Base-by-base conservation (phyloP, 2,329 filamentous ascomycete species). In the Neobulgaria alba region DNA sequence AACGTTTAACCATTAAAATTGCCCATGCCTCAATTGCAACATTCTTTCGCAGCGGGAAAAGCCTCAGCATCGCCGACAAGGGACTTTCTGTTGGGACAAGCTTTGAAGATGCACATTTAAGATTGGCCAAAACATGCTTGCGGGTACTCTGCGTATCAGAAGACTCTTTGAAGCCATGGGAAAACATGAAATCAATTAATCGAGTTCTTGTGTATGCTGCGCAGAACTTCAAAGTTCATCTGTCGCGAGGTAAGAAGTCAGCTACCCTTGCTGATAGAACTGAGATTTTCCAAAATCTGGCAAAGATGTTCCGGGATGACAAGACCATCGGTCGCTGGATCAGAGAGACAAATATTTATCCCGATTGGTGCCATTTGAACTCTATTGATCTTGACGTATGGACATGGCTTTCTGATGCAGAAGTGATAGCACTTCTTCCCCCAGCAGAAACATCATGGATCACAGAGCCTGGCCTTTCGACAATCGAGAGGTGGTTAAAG, bases 1-100 rank as follows among this genome's bases (percentile, higher is more conserved):
- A 33, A 5, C n/a, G n/a, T n/a, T n/a, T n/a, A n/a, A n/a, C n/a
- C n/a, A 30, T 39, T 3, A 33, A 33, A 17, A 12, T 39, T 5
- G 37, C 37, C 12, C 37, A 39, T 26, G 37, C 37, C 17, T 39
- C 37, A 10, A 39, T 39, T 21, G 37, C 37, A 2, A 33, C 29
- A 7, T 33, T 33, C 18, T 39, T 39, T 19, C 29, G 37, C 5
- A 33, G 26, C 10, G 23, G 29, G 7, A 10, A 21, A 39, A 17
- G n/a, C n/a, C n/a, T 30, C n/a, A 15, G 12, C 4, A 14, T 5
- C 18, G 14, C 7, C n/a, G n/a, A 12, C 9, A 29, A 29, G 14
- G 26, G 21, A 10, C 12, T 18, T 4, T 5, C 7, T 2, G 33
- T 39, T 16, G 37, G 37, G 10, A 18, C 33, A 30, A 21, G 29